Evolutionary conservation across 495 filamentous ascomycete species (phyloP).

Genomic region (Xylaria intraflava): DNA sequence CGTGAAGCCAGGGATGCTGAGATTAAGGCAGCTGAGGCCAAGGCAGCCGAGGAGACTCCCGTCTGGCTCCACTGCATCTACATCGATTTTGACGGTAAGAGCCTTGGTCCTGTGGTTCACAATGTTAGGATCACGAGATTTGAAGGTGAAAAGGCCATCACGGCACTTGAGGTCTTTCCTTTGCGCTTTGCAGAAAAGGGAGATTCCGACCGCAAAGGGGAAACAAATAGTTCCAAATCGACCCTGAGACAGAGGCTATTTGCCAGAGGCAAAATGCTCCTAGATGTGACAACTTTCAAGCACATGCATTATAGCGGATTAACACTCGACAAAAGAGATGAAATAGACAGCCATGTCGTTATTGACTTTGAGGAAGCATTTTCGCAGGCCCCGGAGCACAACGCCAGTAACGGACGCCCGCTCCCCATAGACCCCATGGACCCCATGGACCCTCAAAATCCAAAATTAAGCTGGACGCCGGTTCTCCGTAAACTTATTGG

Average conservation of each 20-base stretch:
- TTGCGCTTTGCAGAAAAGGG: slow-evolving; percentile 17
- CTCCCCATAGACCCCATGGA: no score
- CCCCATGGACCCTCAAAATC: no score
- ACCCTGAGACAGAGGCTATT: no score
- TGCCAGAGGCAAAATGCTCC: no score
- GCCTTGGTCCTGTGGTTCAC: slow-evolving; percentile 30
- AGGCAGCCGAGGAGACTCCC: background rate
- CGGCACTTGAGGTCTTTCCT: slow-evolving; percentile 32
- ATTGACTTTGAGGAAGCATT: slow-evolving; percentile 35
- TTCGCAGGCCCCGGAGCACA: no score
- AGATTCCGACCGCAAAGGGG: slow-evolving; percentile 24
- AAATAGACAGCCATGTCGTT: slow-evolving; percentile 41
- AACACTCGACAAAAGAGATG: slow-evolving; percentile 20
- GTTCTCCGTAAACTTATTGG: no score
- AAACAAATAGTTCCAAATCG: slow-evolving; percentile 29
- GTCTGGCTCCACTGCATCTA: slow-evolving; percentile 26
- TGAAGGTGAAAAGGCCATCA: slow-evolving; percentile 7
- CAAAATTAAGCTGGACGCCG: no score
- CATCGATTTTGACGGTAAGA: slow-evolving; percentile 37
- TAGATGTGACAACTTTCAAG: slow-evolving; percentile 12
- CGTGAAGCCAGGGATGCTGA: background rate
- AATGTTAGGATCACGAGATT: slow-evolving; percentile 13
- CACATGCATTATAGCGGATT: slow-evolving; percentile 35
- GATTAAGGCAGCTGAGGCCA: background rate
- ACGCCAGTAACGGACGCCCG: slow-evolving; percentile 3